phyloP scores from a whole-genome alignment of 2,329 filamentous ascomycete species.

The Ophiocordyceps polyrhachis-furcata region DNA sequence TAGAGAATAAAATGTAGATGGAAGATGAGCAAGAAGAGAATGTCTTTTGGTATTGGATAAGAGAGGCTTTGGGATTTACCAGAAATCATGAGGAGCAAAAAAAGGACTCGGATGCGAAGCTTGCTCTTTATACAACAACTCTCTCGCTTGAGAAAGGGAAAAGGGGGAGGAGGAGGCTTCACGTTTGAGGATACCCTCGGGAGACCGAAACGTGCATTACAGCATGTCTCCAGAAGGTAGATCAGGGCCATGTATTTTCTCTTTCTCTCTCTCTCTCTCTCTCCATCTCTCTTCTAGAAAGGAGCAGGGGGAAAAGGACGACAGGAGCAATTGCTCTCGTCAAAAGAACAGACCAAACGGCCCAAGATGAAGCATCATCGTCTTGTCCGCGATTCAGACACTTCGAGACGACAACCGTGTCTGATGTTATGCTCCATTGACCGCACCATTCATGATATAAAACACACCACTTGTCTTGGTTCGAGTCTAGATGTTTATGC shows the following conservation, averaged over 20 bases:
- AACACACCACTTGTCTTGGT: too few relatives aligned
- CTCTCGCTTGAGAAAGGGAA: neutral
- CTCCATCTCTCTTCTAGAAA: too few relatives aligned
- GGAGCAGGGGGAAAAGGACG: too few relatives aligned
- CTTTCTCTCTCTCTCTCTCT: neutral
- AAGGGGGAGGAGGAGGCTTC: too few relatives aligned
- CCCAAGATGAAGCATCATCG: too few relatives aligned
- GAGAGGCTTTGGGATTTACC: neutral
- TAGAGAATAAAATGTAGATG: neutral
- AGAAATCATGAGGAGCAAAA: neutral
- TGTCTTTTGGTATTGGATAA: neutral
- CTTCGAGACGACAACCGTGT: neutral
- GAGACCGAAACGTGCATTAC: neutral
- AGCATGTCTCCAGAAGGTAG: neutral
- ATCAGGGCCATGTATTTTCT: neutral
- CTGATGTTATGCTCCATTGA: too few relatives aligned
- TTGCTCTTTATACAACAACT: neutral
- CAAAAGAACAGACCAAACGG: neutral
- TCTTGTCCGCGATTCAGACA: neutral
- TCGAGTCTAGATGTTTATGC: too few relatives aligned
- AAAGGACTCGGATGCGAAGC: neutral
- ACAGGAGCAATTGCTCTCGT: neutral
- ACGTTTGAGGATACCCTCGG: neutral
- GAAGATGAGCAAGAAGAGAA: neutral
- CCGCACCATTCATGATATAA: too few relatives aligned